These are phyloP conservation scores for Phytophthora fragariaefolia DNA, from an alignment of 352 stramenopile genomes.

Conservation along the genomic window DNA sequence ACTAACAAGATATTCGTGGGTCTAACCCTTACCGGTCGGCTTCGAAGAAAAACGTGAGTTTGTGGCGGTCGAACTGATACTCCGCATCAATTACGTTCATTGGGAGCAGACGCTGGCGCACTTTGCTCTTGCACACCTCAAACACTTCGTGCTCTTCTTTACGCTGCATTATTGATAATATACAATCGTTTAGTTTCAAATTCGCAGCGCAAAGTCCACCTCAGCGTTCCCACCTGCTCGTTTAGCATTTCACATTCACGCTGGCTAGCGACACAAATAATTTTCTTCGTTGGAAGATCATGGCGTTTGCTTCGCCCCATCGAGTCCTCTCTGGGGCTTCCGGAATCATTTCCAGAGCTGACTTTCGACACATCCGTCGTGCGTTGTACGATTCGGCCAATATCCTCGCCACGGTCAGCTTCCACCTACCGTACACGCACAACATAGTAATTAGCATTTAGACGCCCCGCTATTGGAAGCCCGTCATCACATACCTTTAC, in stretches of 20 bases:
- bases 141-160: conserved; percentile 97
- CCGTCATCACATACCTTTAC: conserved; percentile 80
- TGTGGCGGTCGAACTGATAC: conserved; percentile 99
- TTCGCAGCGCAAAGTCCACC: neutral
- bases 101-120: conserved; percentile 92
- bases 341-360: conserved; percentile 39
- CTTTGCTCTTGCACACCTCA: conserved; percentile 97
- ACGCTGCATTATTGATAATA: conserved; percentile 41
- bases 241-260: conserved; percentile 93
- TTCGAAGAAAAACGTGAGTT: conserved; percentile 99
- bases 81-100: conserved; percentile 98
- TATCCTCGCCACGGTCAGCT: conserved; percentile 97
- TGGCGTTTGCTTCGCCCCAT: conserved; percentile 67
- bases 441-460: neutral
- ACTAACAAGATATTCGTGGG: neutral
- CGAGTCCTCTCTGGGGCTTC: conserved; percentile 45
- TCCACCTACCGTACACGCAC: conserved; percentile 87
- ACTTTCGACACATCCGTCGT: conserved; percentile 88
- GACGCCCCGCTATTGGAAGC: neutral
- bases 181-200: neutral
- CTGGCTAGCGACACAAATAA: conserved; percentile 93
- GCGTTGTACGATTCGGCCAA: conserved; percentile 93
- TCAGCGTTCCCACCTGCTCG: conserved; percentile 66
- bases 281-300: conserved; percentile 88
- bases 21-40: conserved; percentile 84